These are phyloP conservation scores for Cruciata laevipes DNA, from an alignment of 257 asterid genomes.

Conservation along the genomic window DNA sequence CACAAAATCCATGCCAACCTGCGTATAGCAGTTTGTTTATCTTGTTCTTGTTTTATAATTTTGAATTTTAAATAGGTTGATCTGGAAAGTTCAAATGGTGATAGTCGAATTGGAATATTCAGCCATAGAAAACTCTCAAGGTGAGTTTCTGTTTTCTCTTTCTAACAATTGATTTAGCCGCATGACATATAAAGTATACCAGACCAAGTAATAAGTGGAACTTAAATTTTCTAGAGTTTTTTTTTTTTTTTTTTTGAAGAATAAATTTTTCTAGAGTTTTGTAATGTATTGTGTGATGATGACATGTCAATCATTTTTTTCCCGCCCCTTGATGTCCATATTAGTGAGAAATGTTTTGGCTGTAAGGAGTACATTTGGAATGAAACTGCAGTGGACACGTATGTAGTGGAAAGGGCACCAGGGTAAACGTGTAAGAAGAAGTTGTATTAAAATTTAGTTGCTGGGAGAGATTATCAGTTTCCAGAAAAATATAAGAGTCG, in stretches of 20 bases:
- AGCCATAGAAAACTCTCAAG: constrained; percentile 70
- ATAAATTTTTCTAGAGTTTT: background rate
- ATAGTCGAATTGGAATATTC: constrained; percentile 67
- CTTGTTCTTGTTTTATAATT: background rate
- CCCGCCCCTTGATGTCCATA: background rate
- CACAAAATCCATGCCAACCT: background rate
- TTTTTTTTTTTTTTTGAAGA: background rate
- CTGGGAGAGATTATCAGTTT: background rate
- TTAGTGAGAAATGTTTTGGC: background rate
- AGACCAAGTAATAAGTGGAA: background rate
- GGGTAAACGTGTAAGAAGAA: background rate
- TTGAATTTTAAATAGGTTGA: constrained; percentile 55
- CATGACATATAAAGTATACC: background rate
- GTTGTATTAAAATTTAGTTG: background rate
- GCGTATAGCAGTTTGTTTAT: background rate
- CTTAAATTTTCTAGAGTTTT: background rate
- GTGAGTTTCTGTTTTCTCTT: constrained; percentile 27
- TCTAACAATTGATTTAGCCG: constrained; percentile 1
- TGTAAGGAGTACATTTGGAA: background rate
- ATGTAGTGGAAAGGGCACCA: background rate
- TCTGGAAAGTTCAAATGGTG: constrained; percentile 73
- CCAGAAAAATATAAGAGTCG: background rate
- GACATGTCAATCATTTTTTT: background rate
- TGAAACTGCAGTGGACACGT: background rate
- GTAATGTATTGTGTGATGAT: background rate